phyloP scores from a whole-genome alignment of 441 rosid species.

The Daphne laureola region DNA sequence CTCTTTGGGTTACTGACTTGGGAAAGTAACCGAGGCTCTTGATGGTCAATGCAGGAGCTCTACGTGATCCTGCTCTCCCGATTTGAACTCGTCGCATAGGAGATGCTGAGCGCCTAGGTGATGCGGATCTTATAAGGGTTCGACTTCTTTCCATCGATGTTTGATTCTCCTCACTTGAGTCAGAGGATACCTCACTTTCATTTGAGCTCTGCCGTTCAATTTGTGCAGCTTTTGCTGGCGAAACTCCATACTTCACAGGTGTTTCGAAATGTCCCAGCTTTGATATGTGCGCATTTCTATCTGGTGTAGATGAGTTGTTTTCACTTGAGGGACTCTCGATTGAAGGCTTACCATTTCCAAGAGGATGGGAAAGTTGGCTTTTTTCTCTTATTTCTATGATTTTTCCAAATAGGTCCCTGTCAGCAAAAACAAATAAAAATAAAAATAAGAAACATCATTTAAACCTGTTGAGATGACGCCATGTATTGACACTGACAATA shows the following conservation, averaged over 20 bases:
- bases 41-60: slow-evolving; percentile 48
- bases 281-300: slow-evolving; percentile 23
- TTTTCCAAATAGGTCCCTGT: slow-evolving; percentile 33
- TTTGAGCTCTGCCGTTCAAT: slow-evolving; percentile 44
- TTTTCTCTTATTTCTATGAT: slow-evolving; percentile 23
- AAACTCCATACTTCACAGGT: slow-evolving; percentile 51
- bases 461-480: too few species aligned
- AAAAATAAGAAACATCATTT: too few species aligned
- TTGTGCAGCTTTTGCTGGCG: slow-evolving; percentile 59
- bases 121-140: slow-evolving; percentile 38
- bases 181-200: slow-evolving; percentile 47
- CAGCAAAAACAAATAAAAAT: background rate
- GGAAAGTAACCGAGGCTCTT: slow-evolving; percentile 52
- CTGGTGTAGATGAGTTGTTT: slow-evolving; percentile 16
- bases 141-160: slow-evolving; percentile 48
- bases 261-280: slow-evolving; percentile 20
- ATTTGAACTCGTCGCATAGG: slow-evolving; percentile 75
- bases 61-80: slow-evolving; percentile 49
- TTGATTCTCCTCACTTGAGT: slow-evolving; percentile 31
- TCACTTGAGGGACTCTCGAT: slow-evolving; percentile 11
- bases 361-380: slow-evolving; percentile 13
- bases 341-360: slow-evolving; percentile 19
- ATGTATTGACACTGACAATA: too few species aligned
- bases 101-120: slow-evolving; percentile 65
- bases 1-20: slow-evolving; percentile 25